Evolutionary conservation across 2,329 filamentous ascomycete species (phyloP), one percentile per base, ranked within the genome.

Genomic region (Colletotrichum zoysiae): DNA sequence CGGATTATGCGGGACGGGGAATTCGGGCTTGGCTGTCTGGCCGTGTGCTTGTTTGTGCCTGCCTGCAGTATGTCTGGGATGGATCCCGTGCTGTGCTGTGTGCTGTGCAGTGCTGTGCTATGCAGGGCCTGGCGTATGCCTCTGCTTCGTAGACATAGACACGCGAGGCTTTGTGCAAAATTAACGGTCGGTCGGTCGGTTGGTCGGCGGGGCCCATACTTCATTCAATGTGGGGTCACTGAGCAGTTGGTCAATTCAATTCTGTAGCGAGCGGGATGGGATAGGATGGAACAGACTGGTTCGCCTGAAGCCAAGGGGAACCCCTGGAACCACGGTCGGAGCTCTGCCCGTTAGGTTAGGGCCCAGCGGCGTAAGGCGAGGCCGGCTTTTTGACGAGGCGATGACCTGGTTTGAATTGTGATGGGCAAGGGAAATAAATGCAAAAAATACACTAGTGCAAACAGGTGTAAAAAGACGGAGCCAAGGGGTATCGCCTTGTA

Each of bases 281-380:
- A 67, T 35, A 63, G 65, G 50, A 46, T n/a, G 44, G 68, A 67
- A 67, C 42, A 68, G 65, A 64, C 69, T 55, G 58, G 53, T 59
- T 68, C 46, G 58, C 57, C 33, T 53, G 7, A 38, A 42, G 12
- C 35, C 57, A 62, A 71, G 65, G 65, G 62, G 65, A 59, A 5
- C 68, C 38, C 69, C 65, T 71, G 58, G 65, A 59, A 59, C 30
- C 44, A 71, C 26, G 33, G 33, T 71, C n/a, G 57, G 26, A 58
- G 57, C 64, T 58, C 68, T n/a, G 64, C 67, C n/a, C n/a, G 61
- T 67, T 57, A 57, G 56, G 61, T 67, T 57, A 57, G 56, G 56
- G 46, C 33, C 16, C 42, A 38, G 50, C 55, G 42, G 38, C 33
- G 57, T 62, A 33, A 1, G 48, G 44, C 35, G 44, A 59, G 35